phyloP scores from a whole-genome alignment of 441 rosid species.

The Brassica hybrid region DNA sequence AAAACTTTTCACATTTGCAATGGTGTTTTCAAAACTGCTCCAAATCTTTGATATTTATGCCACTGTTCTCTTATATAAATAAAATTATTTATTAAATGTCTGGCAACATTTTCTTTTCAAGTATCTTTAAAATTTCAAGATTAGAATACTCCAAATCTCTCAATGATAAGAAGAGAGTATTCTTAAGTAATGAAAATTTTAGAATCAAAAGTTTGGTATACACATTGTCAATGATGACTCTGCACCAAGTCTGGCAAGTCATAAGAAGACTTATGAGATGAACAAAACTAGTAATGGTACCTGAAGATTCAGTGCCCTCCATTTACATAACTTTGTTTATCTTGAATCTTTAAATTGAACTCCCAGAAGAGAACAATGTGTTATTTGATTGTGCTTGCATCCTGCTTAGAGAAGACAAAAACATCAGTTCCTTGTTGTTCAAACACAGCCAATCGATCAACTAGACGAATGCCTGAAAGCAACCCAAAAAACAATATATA shows the following conservation, averaged over 20 bases:
- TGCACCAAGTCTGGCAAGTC: conserved; percentile 19
- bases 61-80: too few relatives aligned
- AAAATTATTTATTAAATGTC: too few relatives aligned
- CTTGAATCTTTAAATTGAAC: neutral
- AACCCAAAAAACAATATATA: neutral
- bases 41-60: too few relatives aligned
- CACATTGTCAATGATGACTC: conserved; percentile 28
- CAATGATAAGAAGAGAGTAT: too few relatives aligned
- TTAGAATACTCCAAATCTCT: too few relatives aligned
- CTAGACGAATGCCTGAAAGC: neutral
- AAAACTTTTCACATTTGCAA: too few relatives aligned
- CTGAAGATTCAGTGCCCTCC: conserved; percentile 30
- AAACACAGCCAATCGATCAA: neutral
- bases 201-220: conserved; percentile 25
- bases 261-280: conserved; percentile 19
- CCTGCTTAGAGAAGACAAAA: conserved; percentile 21
- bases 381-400: conserved; percentile 15
- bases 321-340: conserved; percentile 13
- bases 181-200: too few relatives aligned
- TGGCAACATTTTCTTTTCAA: too few relatives aligned
- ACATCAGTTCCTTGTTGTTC: conserved; percentile 11
- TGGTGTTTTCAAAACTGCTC: too few relatives aligned
- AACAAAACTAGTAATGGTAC: conserved; percentile 15
- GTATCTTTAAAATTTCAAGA: too few relatives aligned
- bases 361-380: neutral